These are phyloP conservation scores for Beauveria scarabaeidicola DNA, from an alignment of 2,329 filamentous ascomycete species.

Conservation along the genomic window DNA sequence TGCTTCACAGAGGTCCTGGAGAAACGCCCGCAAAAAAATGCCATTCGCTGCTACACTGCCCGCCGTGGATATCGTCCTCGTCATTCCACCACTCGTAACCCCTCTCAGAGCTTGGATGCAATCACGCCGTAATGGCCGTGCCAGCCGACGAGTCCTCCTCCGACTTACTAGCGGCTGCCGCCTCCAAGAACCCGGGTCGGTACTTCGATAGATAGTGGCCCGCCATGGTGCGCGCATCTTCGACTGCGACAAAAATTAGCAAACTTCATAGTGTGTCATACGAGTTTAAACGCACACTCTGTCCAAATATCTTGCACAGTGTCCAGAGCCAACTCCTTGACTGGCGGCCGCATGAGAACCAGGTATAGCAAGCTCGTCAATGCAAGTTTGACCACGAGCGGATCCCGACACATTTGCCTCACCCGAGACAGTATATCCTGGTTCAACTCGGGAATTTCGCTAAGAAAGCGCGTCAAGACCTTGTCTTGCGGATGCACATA, in stretches of 20 bases:
- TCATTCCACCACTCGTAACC: neutral
- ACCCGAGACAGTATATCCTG: conserved; percentile 64
- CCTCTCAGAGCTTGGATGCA: neutral
- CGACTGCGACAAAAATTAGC: conserved; percentile 31
- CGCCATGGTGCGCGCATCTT: conserved; percentile 54
- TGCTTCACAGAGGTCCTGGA: neutral
- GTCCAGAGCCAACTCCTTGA: conserved; percentile 54
- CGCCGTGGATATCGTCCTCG: neutral
- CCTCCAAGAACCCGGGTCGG: conserved; percentile 43
- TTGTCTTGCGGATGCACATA: conserved; percentile 91
- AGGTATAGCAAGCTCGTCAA: conserved; percentile 58
- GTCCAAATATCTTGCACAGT: conserved; percentile 59
- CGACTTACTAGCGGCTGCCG: conserved; percentile 14
- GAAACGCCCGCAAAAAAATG: conserved; percentile 1
- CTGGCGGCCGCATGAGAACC: conserved; percentile 59
- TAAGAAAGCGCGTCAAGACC: conserved; percentile 80
- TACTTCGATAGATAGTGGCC: conserved; percentile 55
- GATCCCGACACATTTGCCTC: conserved; percentile 57
- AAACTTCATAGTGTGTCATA: neutral
- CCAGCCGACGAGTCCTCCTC: conserved; percentile 15
- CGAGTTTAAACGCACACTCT: conserved; percentile 44
- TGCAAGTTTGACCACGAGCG: conserved; percentile 54
- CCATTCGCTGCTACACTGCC: neutral
- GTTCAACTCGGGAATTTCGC: conserved; percentile 79
- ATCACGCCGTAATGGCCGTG: conserved; percentile 23